These are phyloP conservation scores for Fusarium palustre DNA, from an alignment of 2,329 filamentous ascomycete species.

Conservation along the genomic window DNA sequence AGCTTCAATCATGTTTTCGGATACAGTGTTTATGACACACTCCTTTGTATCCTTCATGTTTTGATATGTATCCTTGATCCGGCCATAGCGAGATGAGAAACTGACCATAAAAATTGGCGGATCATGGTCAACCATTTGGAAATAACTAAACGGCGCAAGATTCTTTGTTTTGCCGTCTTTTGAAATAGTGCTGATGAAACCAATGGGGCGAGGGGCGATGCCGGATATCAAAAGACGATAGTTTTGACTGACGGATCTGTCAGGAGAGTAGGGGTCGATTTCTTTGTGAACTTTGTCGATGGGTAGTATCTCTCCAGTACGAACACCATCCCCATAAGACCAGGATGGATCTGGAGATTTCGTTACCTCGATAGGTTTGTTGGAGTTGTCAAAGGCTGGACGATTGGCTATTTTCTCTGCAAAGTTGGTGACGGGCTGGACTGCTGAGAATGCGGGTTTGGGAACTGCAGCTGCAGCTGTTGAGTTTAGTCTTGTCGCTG, in stretches of 20 bases:
- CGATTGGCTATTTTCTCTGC: constrained; percentile 40
- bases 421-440: constrained; percentile 43
- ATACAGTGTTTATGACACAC: constrained; percentile 88
- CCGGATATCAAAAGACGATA: constrained; percentile 88
- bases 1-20: constrained; percentile 85
- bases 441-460: constrained; percentile 40
- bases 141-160: constrained; percentile 89
- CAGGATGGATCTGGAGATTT: constrained; percentile 59
- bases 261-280: constrained; percentile 81
- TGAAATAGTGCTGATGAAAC: constrained; percentile 65
- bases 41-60: constrained; percentile 79
- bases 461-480: constrained; percentile 11
- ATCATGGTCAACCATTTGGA: constrained; percentile 85
- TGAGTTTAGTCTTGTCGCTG: constrained; percentile 22
- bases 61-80: constrained; percentile 80
- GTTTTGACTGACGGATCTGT: constrained; percentile 76
- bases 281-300: constrained; percentile 65
- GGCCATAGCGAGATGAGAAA: constrained; percentile 57
- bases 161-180: constrained; percentile 73
- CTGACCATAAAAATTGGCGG: constrained; percentile 82
- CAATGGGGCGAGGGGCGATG: constrained; percentile 82
- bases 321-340: constrained; percentile 57
- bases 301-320: constrained; percentile 20
- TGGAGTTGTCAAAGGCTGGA: constrained; percentile 43
- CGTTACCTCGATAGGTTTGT: constrained; percentile 42